phyloP scores from a whole-genome alignment of 345 rosid genomes.

The Lumnitzera racemosa region DNA sequence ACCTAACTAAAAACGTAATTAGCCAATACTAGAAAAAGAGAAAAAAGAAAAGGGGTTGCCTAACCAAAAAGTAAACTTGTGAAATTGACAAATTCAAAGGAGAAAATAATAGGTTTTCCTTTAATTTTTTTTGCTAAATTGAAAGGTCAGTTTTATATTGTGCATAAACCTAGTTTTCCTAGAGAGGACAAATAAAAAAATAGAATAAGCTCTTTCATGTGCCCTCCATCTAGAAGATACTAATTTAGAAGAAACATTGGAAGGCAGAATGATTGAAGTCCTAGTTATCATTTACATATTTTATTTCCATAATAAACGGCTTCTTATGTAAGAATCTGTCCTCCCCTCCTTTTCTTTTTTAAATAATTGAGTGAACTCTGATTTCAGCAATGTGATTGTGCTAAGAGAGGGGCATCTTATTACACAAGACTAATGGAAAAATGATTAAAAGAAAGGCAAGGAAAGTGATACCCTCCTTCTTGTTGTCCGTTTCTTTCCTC shows the following conservation, averaged over 20 bases:
- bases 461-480: constrained; percentile 24
- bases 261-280: constrained; percentile 10
- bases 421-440: constrained; percentile 21
- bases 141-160: neutral
- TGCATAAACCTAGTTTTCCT: constrained; percentile 22
- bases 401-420: constrained; percentile 13
- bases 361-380: constrained; percentile 1
- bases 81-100: too few species aligned
- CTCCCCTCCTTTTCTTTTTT: constrained; percentile 7
- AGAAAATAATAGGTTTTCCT: too few species aligned
- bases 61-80: neutral
- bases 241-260: constrained; percentile 4
- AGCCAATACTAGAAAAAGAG: neutral
- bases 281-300: neutral
- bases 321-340: constrained; percentile 15
- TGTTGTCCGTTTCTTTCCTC: constrained; percentile 34
- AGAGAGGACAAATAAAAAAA: neutral
- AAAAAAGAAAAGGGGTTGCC: neutral
- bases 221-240: neutral
- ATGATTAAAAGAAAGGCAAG: constrained; percentile 3
- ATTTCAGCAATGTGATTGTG: constrained; percentile 1
- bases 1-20: neutral
- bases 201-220: neutral
- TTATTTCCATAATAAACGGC: constrained; percentile 3
- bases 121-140: too few species aligned